These are phyloP conservation scores for Cardamine chenopodiifolia DNA, from an alignment of 345 rosid genomes.

Conservation along the genomic window DNA sequence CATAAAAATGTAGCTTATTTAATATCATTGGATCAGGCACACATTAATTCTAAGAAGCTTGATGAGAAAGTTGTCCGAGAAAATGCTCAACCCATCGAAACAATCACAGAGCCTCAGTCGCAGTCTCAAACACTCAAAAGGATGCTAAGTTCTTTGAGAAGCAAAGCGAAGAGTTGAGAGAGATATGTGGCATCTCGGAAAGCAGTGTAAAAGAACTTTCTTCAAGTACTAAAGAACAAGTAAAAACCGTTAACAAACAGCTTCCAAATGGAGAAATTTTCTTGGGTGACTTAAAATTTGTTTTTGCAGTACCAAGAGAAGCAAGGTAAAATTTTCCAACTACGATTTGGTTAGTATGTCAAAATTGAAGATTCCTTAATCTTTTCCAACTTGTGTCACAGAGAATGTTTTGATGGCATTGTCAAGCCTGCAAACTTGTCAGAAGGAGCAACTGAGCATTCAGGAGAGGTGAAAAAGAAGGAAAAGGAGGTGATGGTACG, in stretches of 20 bases:
- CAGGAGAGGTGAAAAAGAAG: not conserved
- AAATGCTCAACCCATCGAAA: constrained; percentile 43
- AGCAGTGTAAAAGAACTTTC: constrained; percentile 38
- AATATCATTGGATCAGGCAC: constrained; percentile 56
- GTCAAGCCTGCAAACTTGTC: constrained; percentile 34
- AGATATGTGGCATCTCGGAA: constrained; percentile 46
- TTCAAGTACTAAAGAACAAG: constrained; percentile 48
- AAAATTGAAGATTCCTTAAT: not conserved
- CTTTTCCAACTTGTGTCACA: constrained; percentile 14
- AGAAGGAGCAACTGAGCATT: constrained; percentile 19
- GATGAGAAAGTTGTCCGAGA: constrained; percentile 50
- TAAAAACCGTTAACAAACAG: constrained; percentile 42
- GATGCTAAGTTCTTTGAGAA: constrained; percentile 42
- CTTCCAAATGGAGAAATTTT: constrained; percentile 25
- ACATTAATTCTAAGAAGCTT: constrained; percentile 51
- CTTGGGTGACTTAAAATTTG: constrained; percentile 36
- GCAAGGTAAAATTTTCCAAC: constrained; percentile 47
- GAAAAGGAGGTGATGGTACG: not conserved
- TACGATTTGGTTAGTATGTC: constrained; percentile 16
- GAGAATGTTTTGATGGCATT: constrained; percentile 44
- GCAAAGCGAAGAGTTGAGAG: constrained; percentile 56
- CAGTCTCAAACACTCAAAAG: constrained; percentile 45
- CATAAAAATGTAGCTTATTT: constrained; percentile 63
- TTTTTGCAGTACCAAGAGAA: constrained; percentile 36
- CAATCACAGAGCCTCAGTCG: constrained; percentile 49